Evolutionary conservation across 305 asterid species (phyloP).

Genomic region (Fraxinus nigra): DNA sequence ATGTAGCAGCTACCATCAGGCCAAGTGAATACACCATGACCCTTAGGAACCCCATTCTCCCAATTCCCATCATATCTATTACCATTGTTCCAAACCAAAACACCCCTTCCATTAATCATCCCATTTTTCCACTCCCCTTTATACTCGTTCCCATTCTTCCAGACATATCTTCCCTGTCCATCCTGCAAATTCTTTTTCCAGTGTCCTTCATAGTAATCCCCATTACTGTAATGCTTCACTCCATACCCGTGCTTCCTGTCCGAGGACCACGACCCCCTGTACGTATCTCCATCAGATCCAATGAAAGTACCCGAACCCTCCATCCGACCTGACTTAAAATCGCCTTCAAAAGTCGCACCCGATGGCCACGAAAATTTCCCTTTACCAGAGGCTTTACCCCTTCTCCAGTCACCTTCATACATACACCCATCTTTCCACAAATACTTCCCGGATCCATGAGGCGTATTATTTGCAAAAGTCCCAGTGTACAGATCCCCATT

Average conservation of each 20-base stretch:
- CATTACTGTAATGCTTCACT: conserved; percentile 35
- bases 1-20: not conserved
- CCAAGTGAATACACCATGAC: not conserved
- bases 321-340: conserved; percentile 91
- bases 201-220: conserved; percentile 45
- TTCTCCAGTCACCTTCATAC: conserved; percentile 81
- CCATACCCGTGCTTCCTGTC: conserved; percentile 46
- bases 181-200: conserved; percentile 46
- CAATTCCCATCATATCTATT: not conserved
- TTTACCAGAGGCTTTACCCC: conserved; percentile 68
- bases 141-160: conserved; percentile 46
- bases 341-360: conserved; percentile 67
- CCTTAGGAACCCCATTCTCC: not conserved
- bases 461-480: conserved; percentile 47
- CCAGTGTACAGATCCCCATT: conserved; percentile 83
- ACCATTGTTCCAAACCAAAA: conserved; percentile 8
- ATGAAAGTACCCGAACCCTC: conserved; percentile 39
- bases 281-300: conserved; percentile 6
- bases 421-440: conserved; percentile 80
- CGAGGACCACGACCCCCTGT: conserved; percentile 43
- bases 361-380: conserved; percentile 81
- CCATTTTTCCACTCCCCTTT: conserved; percentile 51
- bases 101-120: conserved; percentile 39
- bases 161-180: conserved; percentile 43
- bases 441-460: conserved; percentile 80